Evolutionary conservation across 2,329 filamentous ascomycete genomes (phyloP), one percentile per base, ranked within the genome.

Genomic region (Talaromyces sp.): DNA sequence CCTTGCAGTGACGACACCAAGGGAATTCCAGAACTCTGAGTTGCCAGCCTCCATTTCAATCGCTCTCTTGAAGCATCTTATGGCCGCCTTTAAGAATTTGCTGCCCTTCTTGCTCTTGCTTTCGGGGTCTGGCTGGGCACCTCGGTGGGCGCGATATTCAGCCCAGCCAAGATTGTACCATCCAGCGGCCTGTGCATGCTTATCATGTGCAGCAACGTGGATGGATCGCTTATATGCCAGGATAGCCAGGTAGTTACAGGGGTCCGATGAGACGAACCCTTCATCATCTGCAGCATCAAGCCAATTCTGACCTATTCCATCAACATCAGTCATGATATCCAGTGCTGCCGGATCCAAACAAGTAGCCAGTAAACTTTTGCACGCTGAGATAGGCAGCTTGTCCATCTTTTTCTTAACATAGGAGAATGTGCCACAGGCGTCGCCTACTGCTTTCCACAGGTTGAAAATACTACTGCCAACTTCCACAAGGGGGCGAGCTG

Each of bases 91-190:
- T 42, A 94, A 78, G 61, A 91, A 91, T 16, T 61, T 81, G 82
- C 66, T 85, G 82, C 16, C 64, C 64, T 81, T 87, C 65, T 85
- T 86, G 9, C 60, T 60, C 47, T 55, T 65, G 29, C 52, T 61
- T 16, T 40, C 58, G 70, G 69, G 32, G 81, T 82, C 17, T 13
- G 56, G 50, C 13, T 67, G 65, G 41, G 90, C 77, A 65, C 85
- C 90, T 10, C 80, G 76, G 66, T 95, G 90, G 0, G 91, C 89
- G 40, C 88, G 84, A 68, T 94, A 86, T 70, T 99, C 94, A 1
- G 90, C 89, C 90, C 92, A 97, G 37, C 94, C 94, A 16, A 99
- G 79, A 65, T 99, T 99, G 74, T 96, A 99, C 82, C 93, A 94
- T 0, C 92, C 90, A n/a, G 97, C 90, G 1, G 94, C 90, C 72